phyloP scores from a whole-genome alignment of 768 basidiomycete genomes.

The Psilocybe cubensis region DNA sequence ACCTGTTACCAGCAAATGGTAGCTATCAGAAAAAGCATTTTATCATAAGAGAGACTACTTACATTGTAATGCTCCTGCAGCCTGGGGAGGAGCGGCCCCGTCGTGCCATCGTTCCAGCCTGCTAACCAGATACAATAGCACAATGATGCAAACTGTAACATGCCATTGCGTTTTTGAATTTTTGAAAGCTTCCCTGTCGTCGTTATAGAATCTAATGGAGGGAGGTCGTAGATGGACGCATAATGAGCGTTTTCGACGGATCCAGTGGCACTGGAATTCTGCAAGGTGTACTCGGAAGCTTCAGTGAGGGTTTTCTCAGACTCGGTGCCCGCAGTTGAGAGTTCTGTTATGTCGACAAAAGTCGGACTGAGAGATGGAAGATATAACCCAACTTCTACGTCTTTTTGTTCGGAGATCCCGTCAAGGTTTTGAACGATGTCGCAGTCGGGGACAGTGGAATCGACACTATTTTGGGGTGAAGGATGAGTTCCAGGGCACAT shows the following conservation, averaged over 20 bases:
- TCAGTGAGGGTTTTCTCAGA: too few species aligned
- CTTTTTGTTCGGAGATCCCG: too few species aligned
- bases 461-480: too few species aligned
- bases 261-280: neutral
- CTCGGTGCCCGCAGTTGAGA: too few species aligned
- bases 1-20: slow-evolving; percentile 13
- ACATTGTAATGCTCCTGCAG: slow-evolving; percentile 61
- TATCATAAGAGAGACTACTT: slow-evolving; percentile 24
- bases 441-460: too few species aligned
- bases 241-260: too few species aligned
- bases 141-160: slow-evolving; percentile 56
- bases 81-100: slow-evolving; percentile 74
- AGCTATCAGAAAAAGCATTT: neutral
- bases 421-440: too few species aligned
- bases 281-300: too few species aligned
- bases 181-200: slow-evolving; percentile 6
- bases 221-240: neutral
- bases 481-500: too few species aligned
- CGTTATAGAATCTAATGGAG: neutral
- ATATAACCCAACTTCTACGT: too few species aligned
- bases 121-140: slow-evolving; percentile 61
- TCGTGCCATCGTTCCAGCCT: slow-evolving; percentile 81
- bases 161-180: slow-evolving; percentile 19
- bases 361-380: too few species aligned
- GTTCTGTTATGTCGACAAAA: too few species aligned